Base-by-base conservation (phyloP, 345 rosid species). In the Chamaenerion angustifolium region DNA sequence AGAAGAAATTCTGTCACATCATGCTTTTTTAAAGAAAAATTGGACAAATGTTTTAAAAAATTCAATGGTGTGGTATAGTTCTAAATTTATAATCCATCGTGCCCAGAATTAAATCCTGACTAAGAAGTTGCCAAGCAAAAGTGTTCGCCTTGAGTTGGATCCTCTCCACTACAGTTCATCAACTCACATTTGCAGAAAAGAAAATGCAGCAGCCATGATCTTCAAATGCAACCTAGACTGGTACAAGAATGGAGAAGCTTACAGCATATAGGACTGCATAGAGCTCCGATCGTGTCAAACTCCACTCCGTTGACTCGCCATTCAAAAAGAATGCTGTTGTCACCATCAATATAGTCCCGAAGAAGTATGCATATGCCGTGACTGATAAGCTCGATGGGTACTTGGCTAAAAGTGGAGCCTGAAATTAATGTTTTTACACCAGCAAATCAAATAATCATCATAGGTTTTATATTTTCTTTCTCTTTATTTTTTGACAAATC, bases 331-430 rank as follows among this genome's bases (percentile, higher is more conserved):
- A 66, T 51, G 95, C 83, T 42, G 84, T 70, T 52, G 62, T 49
- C 50, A 80, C 93, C 89, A 87, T 78, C 42, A 82, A 75, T 19
- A 74, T 4, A 49, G 96, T 70, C 45, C 98, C 98, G 51, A 82
- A 92, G 49, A 73, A 69, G 76, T 82, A 92, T 44, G 98, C 79
- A 48, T 62, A 70, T 10, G 98, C 96, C 31, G 85, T 73, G 58
- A 92, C 89, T 3, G 95, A 83, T 59, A 92, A 67, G 70, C 68
- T 84, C 60, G 95, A 81, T 6, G 95, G 98, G 69, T 87, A 87
- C 68, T 82, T 78, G 37, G 71, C 67, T 58, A 92, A 67, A 72
- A 92, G 60, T 1, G 89, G 82, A 12, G 96, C 98, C 96, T 87
- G 76, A 57, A 72, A 71, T 49, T 59, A 40, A 58, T 46, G 50